Evolutionary conservation across 805 yeast genomes (phyloP).

Genomic region (Zygotorulaspora florentina): DNA sequence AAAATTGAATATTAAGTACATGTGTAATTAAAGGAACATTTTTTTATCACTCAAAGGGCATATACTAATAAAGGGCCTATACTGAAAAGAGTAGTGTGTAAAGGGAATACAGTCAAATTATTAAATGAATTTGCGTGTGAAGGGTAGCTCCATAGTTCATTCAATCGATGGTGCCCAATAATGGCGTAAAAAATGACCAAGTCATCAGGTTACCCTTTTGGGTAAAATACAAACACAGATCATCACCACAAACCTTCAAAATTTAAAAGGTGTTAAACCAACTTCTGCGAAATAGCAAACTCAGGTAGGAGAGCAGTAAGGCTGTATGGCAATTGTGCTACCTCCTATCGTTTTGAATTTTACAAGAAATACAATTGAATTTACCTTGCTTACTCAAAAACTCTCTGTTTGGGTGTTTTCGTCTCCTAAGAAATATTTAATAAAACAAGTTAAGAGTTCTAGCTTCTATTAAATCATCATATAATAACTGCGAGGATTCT

Average conservation of each 20-base stretch:
- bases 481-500: too few relatives aligned
- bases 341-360: not conserved
- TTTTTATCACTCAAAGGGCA: too few relatives aligned
- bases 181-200: not conserved
- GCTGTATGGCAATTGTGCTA: conserved; percentile 1
- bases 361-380: not conserved
- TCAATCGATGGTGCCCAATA: too few relatives aligned
- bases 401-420: not conserved
- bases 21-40: too few relatives aligned
- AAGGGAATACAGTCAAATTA: too few relatives aligned
- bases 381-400: not conserved
- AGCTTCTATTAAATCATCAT: too few relatives aligned
- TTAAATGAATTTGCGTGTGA: too few relatives aligned
- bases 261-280: not conserved
- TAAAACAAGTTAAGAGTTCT: too few relatives aligned
- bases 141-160: too few relatives aligned
- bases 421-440: not conserved
- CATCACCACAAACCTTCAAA: conserved; percentile 11
- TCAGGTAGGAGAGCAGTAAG: not conserved
- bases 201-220: conserved; percentile 14
- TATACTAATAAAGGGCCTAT: too few relatives aligned
- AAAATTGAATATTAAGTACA: too few relatives aligned
- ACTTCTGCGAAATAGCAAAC: not conserved
- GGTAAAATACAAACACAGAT: conserved; percentile 21
- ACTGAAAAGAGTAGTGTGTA: too few relatives aligned